Conservation (phyloP, 2,329 filamentous ascomycete genomes). For the Penicillium sp. region DNA sequence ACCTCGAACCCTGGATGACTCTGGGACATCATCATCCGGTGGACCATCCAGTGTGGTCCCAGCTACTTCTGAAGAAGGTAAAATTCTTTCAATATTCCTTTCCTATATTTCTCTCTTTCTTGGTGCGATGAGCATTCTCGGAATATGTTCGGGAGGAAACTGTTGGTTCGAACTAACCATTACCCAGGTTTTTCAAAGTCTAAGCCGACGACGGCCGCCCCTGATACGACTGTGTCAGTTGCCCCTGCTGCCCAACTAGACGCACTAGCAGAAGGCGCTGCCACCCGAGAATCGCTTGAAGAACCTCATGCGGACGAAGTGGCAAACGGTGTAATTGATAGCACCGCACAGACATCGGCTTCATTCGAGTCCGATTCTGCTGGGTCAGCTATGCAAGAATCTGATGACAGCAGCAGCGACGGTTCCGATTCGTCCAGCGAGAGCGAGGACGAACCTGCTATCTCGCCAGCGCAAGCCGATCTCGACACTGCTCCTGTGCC, state of each 20-base stretch:
- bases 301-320: slow-evolving; percentile 10
- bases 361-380: slow-evolving; percentile 27
- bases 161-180: slow-evolving; percentile 31
- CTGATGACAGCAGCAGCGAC: slow-evolving; percentile 24
- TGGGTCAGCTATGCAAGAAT: slow-evolving; percentile 41
- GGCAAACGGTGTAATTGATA: slow-evolving; percentile 8
- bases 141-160: not conserved
- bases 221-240: not conserved
- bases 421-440: slow-evolving; percentile 13
- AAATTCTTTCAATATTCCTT: not conserved
- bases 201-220: not conserved
- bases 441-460: slow-evolving; percentile 15
- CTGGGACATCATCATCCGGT: slow-evolving; percentile 19
- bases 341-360: slow-evolving; percentile 14
- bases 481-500: not conserved
- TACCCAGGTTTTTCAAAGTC: slow-evolving; percentile 40
- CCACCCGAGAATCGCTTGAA: slow-evolving; percentile 1
- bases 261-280: not conserved
- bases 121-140: not conserved
- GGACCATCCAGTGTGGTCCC: slow-evolving; percentile 6
- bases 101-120: not conserved
- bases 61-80: slow-evolving; percentile 7
- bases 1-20: slow-evolving; percentile 25
- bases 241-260: not conserved
- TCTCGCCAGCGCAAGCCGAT: slow-evolving; percentile 13